Evolutionary conservation across 2,329 filamentous ascomycete species (phyloP), one percentile per base, ranked within the genome.

Genomic region (Dactylellina leptospora): DNA sequence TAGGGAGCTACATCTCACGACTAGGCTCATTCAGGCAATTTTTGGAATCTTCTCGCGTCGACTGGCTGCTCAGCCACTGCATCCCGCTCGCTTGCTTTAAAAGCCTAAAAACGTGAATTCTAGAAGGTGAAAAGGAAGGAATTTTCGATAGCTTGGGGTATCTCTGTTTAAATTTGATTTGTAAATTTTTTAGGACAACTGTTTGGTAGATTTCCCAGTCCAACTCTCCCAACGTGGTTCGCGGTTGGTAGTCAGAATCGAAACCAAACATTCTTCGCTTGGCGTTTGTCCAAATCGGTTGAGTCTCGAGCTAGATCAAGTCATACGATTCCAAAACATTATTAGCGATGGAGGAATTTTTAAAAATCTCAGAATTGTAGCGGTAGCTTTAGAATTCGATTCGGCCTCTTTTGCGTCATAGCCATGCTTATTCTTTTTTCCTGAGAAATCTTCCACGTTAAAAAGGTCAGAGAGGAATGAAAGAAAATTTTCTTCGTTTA

Each of bases 1-100:
- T 23, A 13, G 27, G 40, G 22, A 33, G 16, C n/a, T n/a, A n/a
- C n/a, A n/a, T 44, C 25, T 6, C 18, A 60, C 2, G n/a, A 45
- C 64, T 70, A 70, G 23, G 4, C 64, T 50, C 10, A 22, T 56
- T 56, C 1, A 33, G 64, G 64, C 22, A 50, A 61, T 55, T 56
- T 56, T 56, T 61, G 28, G 64, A 55, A 42, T 27, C 56, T 36
- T 70, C 33, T 55, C 64, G 64, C 47, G 20, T 69, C 22, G 50
- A 61, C 45, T 11, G 44, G 47, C 23, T 48, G 51, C 64, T 56
- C 64, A 70, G 64, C 64, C 64, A 70, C 64, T 9, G 18, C 36
- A 20, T 38, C 42, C 42, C 28, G 56, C 25, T 62, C 45, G 44
- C 33, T 66, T 53, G 13, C 23, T 10, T 30, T 42, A 20, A 40